A percentile compares a stretch with the other conserved stretches of the same genome.
Conservation (phyloP, 2,329 filamentous ascomycete species). For the Simplicillium sp. region DNA sequence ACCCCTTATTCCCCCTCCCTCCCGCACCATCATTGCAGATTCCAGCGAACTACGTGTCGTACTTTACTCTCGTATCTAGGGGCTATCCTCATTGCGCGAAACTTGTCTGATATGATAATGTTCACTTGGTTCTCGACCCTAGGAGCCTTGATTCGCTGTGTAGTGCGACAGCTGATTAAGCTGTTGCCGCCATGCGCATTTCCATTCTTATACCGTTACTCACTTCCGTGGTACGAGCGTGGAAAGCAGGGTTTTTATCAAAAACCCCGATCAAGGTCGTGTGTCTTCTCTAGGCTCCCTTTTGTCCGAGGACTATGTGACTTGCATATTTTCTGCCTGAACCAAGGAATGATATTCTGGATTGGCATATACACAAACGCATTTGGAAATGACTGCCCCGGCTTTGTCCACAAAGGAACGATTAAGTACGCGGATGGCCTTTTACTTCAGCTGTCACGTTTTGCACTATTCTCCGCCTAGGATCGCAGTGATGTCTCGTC, state of each 20-base stretch:
- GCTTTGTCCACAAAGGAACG: conserved; percentile 43
- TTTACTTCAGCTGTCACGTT: conserved; percentile 37
- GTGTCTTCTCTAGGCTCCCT: conserved; percentile 48
- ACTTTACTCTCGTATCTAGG: conserved; percentile 81
- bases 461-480: conserved; percentile 16
- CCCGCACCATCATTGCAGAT: conserved; percentile 35
- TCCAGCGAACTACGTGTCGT: conserved; percentile 54
- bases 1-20: conserved; percentile 31
- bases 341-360: no score
- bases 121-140: conserved; percentile 70
- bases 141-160: conserved; percentile 81
- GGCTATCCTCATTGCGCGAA: conserved; percentile 82
- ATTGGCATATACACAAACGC: conserved; percentile 36
- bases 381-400: neutral
- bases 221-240: conserved; percentile 59
- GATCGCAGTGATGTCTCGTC: conserved; percentile 29
- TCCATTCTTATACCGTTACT: conserved; percentile 62
- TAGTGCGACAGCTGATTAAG: conserved; percentile 31
- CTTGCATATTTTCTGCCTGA: conserved; percentile 23
- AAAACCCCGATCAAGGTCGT: conserved; percentile 57
- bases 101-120: conserved; percentile 81
- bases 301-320: conserved; percentile 46
- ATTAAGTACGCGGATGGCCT: conserved; percentile 39
- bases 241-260: conserved; percentile 63
- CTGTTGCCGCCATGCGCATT: conserved; percentile 34